Evolutionary conservation across 73 alveolate species (phyloP), one percentile per base, ranked within the genome.

Genomic region (Uronychia binucleata): DNA sequence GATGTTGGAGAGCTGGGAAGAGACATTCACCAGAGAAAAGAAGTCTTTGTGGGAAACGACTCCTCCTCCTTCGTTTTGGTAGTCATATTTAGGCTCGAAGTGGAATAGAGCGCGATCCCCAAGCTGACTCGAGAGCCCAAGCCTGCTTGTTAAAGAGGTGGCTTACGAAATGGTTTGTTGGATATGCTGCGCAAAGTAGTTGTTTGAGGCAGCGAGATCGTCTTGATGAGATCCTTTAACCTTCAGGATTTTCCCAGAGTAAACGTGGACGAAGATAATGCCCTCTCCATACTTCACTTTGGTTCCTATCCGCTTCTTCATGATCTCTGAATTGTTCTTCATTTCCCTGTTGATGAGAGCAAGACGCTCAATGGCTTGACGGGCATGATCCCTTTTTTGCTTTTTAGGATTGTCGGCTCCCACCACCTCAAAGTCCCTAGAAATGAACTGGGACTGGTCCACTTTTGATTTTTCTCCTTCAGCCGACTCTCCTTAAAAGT

Each of bases 121-220:
- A 46, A 46, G 67, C 67, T 46, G 67, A 46, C 67, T 46, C 19
- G 67, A 46, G 67, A 46, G 67, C 67, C 67, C 67, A 46, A 46
- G 67, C n/a, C n/a, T n/a, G n/a, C n/a, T n/a, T n/a, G n/a, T n/a
- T n/a, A n/a, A n/a, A n/a, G n/a, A n/a, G 19, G 67, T 46, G 67
- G 19, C 67, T 46, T 19, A 11, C 19, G 5, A 19, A 5, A 11
- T 46, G 5, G 19, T 46, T 46, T 46, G 5, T 46, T 46, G n/a
- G 19, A 46, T 46, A 46, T 11, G 67, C 67, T 46, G 67, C 19
- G 67, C n/a, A 46, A n/a, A n/a, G n/a, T n/a, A n/a, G n/a, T n/a
- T n/a, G n/a, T n/a, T n/a, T n/a, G n/a, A n/a, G n/a, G n/a, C n/a
- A n/a, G n/a, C 19, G 67, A 46, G 5, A 5, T 46, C 5, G 19